phyloP scores from a whole-genome alignment of 805 yeast species.

The Suhomyces pyralidae region DNA sequence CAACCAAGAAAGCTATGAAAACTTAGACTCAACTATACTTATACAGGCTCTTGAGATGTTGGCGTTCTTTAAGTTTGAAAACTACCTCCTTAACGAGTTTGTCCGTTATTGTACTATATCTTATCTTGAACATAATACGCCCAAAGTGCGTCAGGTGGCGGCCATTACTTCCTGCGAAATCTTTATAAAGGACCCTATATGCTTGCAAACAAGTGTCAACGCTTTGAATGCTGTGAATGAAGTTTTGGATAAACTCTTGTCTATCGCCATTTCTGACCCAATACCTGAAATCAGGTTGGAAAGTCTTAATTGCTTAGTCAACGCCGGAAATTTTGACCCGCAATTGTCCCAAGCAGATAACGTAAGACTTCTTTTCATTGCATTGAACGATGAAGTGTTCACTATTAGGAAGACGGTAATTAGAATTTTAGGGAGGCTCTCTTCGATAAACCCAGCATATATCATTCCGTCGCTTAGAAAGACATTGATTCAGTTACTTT shows the following conservation, averaged over 20 bases:
- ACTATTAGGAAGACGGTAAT: conserved; percentile 77
- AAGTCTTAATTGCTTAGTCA: conserved; percentile 61
- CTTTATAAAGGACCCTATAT: conserved; percentile 76
- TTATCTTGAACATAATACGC: conserved; percentile 76
- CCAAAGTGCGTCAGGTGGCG: conserved; percentile 79
- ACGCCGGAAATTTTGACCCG: conserved; percentile 74
- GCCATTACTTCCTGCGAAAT: conserved; percentile 79
- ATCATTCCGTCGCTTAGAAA: conserved; percentile 90
- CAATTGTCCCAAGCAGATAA: conserved; percentile 93
- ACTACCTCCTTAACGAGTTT: conserved; percentile 78
- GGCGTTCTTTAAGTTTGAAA: conserved; percentile 68
- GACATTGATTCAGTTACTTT: conserved; percentile 77
- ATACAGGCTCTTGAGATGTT: conserved; percentile 79
- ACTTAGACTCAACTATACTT: conserved; percentile 46
- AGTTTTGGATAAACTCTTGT: conserved; percentile 73
- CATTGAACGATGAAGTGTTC: conserved; percentile 87
- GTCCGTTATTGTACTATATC: conserved; percentile 80
- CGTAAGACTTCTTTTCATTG: conserved; percentile 78
- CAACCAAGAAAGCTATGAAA: conserved; percentile 32
- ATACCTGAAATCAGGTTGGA: conserved; percentile 80
- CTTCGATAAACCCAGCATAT: conserved; percentile 89
- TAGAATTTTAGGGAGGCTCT: conserved; percentile 75
- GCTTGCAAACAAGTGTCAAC: conserved; percentile 75
- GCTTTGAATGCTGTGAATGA: conserved; percentile 81
- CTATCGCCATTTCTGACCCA: conserved; percentile 86